These are phyloP conservation scores for Malus asiatica DNA, from an alignment of 306 rosid species.

Conservation along the genomic window DNA sequence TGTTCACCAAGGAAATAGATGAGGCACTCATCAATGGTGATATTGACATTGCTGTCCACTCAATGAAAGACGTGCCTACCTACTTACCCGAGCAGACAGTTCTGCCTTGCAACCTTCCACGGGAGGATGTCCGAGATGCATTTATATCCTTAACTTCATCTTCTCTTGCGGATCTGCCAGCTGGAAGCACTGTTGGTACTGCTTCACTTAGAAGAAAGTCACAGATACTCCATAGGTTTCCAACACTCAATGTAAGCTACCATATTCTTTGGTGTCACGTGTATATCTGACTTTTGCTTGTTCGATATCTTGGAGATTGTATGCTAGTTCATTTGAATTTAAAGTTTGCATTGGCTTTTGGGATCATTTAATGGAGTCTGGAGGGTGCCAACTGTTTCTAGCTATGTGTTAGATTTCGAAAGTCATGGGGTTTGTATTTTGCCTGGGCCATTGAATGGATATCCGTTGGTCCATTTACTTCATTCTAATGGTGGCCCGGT, in stretches of 20 bases:
- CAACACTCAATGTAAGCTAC: conserved; percentile 55
- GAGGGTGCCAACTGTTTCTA: not conserved
- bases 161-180: conserved; percentile 60
- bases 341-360: not conserved
- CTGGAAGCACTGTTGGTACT: conserved; percentile 76
- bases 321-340: not conserved
- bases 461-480: not conserved
- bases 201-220: conserved; percentile 90
- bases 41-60: conserved; percentile 83
- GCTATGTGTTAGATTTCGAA: not conserved
- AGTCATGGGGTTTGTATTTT: not conserved
- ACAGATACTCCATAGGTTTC: conserved; percentile 74
- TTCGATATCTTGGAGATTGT: not conserved
- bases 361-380: not conserved
- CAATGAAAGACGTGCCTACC: conserved; percentile 94
- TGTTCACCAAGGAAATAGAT: conserved; percentile 89
- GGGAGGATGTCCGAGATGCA: conserved; percentile 91
- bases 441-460: not conserved
- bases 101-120: conserved; percentile 81
- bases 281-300: not conserved
- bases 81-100: conserved; percentile 65
- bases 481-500: not conserved
- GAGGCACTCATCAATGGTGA: conserved; percentile 74
- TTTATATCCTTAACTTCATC: conserved; percentile 68
- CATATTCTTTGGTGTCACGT: not conserved